phyloP scores from a whole-genome alignment of 768 basidiomycete genomes.

The Suillus luteus region DNA sequence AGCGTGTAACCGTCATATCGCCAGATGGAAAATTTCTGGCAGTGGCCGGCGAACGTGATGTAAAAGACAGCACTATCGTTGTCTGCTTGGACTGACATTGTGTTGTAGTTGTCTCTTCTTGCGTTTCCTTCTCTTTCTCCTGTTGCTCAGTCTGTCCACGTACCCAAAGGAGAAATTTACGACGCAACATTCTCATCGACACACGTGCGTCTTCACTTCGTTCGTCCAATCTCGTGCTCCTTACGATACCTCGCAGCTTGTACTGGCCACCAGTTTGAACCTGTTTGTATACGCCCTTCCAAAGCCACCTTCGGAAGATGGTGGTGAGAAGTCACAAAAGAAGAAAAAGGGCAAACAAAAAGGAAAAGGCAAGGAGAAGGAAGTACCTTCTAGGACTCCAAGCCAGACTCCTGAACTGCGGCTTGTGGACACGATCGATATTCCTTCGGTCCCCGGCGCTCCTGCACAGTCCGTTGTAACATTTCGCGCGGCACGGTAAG shows the following conservation, averaged over 20 bases:
- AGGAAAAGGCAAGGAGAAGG: conserved; percentile 43
- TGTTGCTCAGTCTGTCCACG: conserved; percentile 46
- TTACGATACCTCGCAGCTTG: conserved; percentile 45
- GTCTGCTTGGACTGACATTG: conserved; percentile 17
- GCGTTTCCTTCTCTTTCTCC: conserved; percentile 60
- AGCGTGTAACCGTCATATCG: conserved; percentile 91
- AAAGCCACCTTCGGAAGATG: conserved; percentile 14
- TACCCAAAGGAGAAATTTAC: conserved; percentile 79
- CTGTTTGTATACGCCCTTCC: conserved; percentile 67
- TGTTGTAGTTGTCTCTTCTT: conserved; percentile 60
- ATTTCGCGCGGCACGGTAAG: conserved; percentile 65
- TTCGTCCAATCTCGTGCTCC: background rate
- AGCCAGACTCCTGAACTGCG: conserved; percentile 32
- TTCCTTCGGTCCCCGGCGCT: conserved; percentile 51
- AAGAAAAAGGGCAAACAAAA: conserved; percentile 38
- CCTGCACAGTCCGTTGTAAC: conserved; percentile 44
- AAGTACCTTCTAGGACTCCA: conserved; percentile 35
- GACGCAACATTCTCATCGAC: conserved; percentile 77
- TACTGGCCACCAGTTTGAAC: conserved; percentile 64
- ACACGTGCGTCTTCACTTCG: conserved; percentile 44
- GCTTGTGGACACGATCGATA: conserved; percentile 51
- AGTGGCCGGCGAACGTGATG: conserved; percentile 73
- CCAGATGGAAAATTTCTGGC: conserved; percentile 65
- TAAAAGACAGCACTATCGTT: conserved; percentile 38
- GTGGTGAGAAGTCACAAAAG: conserved; percentile 22